These are phyloP conservation scores for Fonsecaea multimorphosa DNA, from an alignment of 2,329 filamentous ascomycete species.

Conservation along the genomic window DNA sequence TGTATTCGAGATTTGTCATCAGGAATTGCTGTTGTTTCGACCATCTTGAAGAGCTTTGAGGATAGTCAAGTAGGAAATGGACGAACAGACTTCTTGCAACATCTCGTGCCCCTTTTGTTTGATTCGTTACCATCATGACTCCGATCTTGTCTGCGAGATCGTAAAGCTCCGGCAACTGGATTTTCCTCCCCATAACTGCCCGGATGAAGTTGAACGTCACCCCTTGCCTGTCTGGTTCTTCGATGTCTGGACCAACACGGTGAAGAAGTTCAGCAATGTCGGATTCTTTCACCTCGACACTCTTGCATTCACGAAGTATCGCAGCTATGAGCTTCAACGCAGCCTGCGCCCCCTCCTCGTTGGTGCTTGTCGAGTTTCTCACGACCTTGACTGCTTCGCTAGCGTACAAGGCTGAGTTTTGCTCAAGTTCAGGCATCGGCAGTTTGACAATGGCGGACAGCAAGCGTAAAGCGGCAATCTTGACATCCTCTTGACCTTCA, in stretches of 20 bases:
- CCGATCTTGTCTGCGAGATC: constrained; percentile 89
- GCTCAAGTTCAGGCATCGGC: constrained; percentile 72
- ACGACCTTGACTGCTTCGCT: constrained; percentile 84
- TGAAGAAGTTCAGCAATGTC: constrained; percentile 82
- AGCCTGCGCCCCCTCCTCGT: constrained; percentile 83
- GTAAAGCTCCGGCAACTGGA: constrained; percentile 87
- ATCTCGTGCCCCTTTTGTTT: constrained; percentile 85
- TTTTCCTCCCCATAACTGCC: constrained; percentile 80
- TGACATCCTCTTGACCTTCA: constrained; percentile 87
- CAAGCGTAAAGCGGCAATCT: constrained; percentile 84
- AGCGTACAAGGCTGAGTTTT: constrained; percentile 76
- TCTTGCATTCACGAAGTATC: constrained; percentile 79
- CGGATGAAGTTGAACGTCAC: constrained; percentile 94
- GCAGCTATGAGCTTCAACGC: constrained; percentile 86
- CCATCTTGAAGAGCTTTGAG: constrained; percentile 88
- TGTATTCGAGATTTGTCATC: constrained; percentile 87
- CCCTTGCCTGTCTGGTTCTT: constrained; percentile 89
- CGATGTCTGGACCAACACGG: constrained; percentile 84
- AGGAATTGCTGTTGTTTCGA: constrained; percentile 87
- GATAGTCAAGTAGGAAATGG: constrained; percentile 93
- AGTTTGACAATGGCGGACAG: constrained; percentile 84
- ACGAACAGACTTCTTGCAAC: constrained; percentile 88
- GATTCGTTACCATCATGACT: constrained; percentile 93
- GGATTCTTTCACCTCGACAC: constrained; percentile 76
- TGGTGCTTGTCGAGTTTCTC: constrained; percentile 76